These are phyloP conservation scores for Colletotrichum sp. DNA, from an alignment of 2,329 filamentous ascomycete genomes.

Conservation along the genomic window DNA sequence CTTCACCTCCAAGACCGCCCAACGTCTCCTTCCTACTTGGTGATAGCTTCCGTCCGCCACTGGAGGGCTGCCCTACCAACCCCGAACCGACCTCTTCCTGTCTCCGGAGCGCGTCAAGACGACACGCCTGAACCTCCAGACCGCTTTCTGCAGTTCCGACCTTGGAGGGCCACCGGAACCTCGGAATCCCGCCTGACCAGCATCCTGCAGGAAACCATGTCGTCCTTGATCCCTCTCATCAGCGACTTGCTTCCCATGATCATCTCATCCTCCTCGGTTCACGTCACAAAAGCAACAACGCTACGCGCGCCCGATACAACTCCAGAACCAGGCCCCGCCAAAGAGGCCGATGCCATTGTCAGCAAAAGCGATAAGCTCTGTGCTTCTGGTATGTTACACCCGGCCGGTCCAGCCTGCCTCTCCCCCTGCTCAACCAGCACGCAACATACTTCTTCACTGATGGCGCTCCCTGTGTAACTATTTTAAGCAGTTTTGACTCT, in stretches of 20 bases:
- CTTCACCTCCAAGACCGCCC: not conserved
- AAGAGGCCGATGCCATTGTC: conserved; percentile 61
- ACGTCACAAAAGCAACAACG: conserved; percentile 51
- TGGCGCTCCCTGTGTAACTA: conserved; percentile 26
- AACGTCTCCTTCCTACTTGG: conserved; percentile 23
- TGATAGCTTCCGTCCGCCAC: conserved; percentile 6
- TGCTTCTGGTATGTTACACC: conserved; percentile 59
- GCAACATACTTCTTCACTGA: not conserved
- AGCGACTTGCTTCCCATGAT: conserved; percentile 66
- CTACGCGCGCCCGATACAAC: conserved; percentile 29
- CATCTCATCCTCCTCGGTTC: conserved; percentile 60
- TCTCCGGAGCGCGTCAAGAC: not conserved
- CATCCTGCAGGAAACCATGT: conserved; percentile 40
- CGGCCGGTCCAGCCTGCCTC: not conserved
- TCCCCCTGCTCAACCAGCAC: not conserved
- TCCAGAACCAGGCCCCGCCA: conserved; percentile 40
- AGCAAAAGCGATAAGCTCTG: conserved; percentile 70
- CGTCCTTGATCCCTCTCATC: conserved; percentile 58
- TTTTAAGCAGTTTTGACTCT: conserved; percentile 61
- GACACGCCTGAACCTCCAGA: not conserved
- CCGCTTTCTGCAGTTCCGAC: not conserved
- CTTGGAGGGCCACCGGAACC: not conserved
- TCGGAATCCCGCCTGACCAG: not conserved
- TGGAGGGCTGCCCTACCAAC: conserved; percentile 1
- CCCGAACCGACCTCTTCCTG: not conserved